Conservation (phyloP, 2,329 filamentous ascomycete genomes). For the Penicillium sp. region DNA sequence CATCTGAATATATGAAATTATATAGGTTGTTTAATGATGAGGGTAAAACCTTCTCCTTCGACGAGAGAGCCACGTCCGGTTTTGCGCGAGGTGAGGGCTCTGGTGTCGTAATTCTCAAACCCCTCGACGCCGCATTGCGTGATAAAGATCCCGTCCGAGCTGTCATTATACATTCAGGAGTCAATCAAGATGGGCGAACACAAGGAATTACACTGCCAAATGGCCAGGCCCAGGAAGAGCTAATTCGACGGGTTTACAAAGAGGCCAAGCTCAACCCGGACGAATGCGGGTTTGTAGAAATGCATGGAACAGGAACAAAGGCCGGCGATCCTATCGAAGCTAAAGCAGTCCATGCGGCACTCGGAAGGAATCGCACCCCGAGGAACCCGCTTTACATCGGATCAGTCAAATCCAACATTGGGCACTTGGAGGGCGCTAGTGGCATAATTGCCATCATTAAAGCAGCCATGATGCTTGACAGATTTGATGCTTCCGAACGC, state of each 20-base stretch:
- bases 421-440: constrained; percentile 30
- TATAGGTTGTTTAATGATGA: constrained; percentile 27
- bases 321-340: constrained; percentile 57
- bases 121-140: constrained; percentile 31
- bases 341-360: constrained; percentile 18
- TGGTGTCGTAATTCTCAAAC: constrained; percentile 37
- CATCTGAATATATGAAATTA: background rate
- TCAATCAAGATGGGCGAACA: constrained; percentile 33
- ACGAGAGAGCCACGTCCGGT: constrained; percentile 29
- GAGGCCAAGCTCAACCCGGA: constrained; percentile 35
- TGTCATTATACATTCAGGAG: constrained; percentile 40
- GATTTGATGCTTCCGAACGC: constrained; percentile 28
- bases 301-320: constrained; percentile 45
- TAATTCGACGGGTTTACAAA: constrained; percentile 41
- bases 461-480: constrained; percentile 28
- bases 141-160: constrained; percentile 40
- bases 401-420: constrained; percentile 38
- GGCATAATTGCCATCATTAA: constrained; percentile 36
- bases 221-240: constrained; percentile 35
- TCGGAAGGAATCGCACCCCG: constrained; percentile 16
- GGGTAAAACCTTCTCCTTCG: constrained; percentile 30
- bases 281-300: constrained; percentile 38
- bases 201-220: constrained; percentile 46
- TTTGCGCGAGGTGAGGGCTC: constrained; percentile 40
- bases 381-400: constrained; percentile 28